A percentile compares a stretch with the other conserved stretches of the same genome.
Conservation (phyloP, 805 yeast genomes). For the Candida alai region DNA sequence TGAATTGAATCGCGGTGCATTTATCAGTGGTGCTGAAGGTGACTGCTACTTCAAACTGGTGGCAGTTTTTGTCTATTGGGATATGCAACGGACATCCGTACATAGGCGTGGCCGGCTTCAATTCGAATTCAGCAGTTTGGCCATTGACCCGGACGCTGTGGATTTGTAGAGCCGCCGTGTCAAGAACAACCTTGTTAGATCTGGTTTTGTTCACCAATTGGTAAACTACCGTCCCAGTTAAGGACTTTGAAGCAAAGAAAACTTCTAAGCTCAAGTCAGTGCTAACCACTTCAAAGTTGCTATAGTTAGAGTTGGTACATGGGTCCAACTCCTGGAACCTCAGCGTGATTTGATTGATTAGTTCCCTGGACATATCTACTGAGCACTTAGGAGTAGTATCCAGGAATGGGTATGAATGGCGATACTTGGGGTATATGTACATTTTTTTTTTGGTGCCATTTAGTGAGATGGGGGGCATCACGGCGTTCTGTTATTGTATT, state of each 20-base stretch:
- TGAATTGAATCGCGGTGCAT: conserved; percentile 33
- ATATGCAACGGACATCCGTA: conserved; percentile 26
- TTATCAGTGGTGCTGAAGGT: conserved; percentile 25
- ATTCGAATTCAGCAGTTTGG: conserved; percentile 8
- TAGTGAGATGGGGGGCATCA: not conserved
- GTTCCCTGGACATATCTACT: not conserved
- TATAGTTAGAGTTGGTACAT: conserved; percentile 28
- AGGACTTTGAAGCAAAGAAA: conserved; percentile 19
- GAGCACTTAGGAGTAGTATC: conserved; percentile 3
- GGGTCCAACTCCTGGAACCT: conserved; percentile 19
- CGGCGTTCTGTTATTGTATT: not conserved
- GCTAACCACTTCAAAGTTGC: conserved; percentile 16
- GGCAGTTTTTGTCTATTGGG: conserved; percentile 6
- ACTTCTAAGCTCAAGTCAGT: conserved; percentile 21
- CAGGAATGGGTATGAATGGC: not conserved
- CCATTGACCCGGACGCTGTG: conserved; percentile 18
- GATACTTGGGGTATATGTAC: not conserved
- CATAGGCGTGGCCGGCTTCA: conserved; percentile 15
- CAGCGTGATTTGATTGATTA: conserved; percentile 6
- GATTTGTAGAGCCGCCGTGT: conserved; percentile 24
- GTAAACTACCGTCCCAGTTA: conserved; percentile 22
- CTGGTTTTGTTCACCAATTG: conserved; percentile 11
- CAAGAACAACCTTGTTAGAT: conserved; percentile 16
- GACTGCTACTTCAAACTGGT: conserved; percentile 14
- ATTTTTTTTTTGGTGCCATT: conserved; percentile 2